phyloP scores from a whole-genome alignment of 306 rosid species.

The Aeschynomene evenia region DNA sequence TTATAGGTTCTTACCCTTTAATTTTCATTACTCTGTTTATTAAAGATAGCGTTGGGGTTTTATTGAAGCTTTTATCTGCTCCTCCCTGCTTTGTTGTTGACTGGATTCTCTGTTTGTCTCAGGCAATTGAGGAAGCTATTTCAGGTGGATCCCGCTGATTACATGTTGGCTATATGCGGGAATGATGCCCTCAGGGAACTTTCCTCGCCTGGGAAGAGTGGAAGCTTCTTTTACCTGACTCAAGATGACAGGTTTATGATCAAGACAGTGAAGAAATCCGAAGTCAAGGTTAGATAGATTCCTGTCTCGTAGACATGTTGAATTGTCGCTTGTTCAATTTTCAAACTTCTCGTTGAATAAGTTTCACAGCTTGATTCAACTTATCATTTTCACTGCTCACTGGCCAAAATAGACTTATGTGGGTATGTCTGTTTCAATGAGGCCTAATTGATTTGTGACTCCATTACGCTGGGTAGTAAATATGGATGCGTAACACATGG shows the following conservation, averaged over 20 bases:
- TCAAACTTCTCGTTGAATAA: not conserved
- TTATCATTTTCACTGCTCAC: not conserved
- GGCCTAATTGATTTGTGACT: not conserved
- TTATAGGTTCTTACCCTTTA: no score
- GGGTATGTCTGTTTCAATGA: conserved; percentile 9
- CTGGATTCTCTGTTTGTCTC: conserved; percentile 27
- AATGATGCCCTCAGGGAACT: conserved; percentile 91
- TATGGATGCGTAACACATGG: not conserved
- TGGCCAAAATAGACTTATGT: not conserved
- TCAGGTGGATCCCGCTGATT: conserved; percentile 90
- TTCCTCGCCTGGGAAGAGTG: conserved; percentile 96
- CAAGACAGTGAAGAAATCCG: conserved; percentile 91
- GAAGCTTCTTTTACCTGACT: conserved; percentile 88
- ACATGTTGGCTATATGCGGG: conserved; percentile 94
- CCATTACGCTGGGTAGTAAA: not conserved
- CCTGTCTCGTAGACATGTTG: conserved; percentile 15
- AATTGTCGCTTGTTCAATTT: not conserved
- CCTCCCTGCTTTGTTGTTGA: conserved; percentile 10
- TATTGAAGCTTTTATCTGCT: not conserved
- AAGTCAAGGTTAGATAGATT: conserved; percentile 80
- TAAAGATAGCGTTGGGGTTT: not conserved
- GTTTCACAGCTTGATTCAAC: not conserved
- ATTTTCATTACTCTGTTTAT: not conserved
- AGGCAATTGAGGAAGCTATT: conserved; percentile 86
- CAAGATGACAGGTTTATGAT: conserved; percentile 96